These are phyloP conservation scores for Oryza coarctata DNA, from an alignment of 176 grass and related monocot genomes.

Conservation along the genomic window DNA sequence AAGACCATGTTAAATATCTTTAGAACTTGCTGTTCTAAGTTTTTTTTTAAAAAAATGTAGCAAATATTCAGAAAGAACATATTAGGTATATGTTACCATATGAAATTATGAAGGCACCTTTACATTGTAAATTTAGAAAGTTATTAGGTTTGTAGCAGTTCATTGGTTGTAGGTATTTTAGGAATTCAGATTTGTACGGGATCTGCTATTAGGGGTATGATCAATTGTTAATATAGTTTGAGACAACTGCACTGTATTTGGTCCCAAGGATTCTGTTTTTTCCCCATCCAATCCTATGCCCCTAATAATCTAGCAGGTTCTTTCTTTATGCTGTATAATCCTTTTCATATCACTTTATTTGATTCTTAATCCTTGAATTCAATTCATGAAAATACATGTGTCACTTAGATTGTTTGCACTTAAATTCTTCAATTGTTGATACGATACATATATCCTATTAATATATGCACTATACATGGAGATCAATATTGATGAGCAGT, in stretches of 20 bases:
- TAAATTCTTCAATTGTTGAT: neutral
- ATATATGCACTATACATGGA: neutral
- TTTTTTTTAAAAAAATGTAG: slow-evolving; percentile 19
- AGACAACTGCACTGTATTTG: neutral
- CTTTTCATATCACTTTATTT: neutral
- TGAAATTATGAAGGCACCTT: neutral
- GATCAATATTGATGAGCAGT: neutral
- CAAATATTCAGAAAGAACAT: neutral
- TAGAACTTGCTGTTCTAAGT: neutral
- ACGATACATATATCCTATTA: neutral
- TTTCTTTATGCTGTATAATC: neutral
- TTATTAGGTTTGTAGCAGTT: slow-evolving; percentile 4
- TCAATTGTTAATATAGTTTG: slow-evolving; percentile 12
- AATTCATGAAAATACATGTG: neutral
- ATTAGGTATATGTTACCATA: neutral
- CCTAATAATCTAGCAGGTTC: slow-evolving; percentile 8
- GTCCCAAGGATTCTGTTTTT: neutral
- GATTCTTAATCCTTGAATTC: neutral
- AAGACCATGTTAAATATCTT: neutral
- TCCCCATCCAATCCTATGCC: neutral
- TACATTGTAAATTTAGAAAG: neutral
- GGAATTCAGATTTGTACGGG: neutral
- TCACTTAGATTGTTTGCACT: neutral
- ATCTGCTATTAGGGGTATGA: neutral
- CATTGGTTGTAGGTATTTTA: neutral